These are phyloP conservation scores for Termitomyces heimii DNA, from an alignment of 768 basidiomycete species.

Conservation along the genomic window DNA sequence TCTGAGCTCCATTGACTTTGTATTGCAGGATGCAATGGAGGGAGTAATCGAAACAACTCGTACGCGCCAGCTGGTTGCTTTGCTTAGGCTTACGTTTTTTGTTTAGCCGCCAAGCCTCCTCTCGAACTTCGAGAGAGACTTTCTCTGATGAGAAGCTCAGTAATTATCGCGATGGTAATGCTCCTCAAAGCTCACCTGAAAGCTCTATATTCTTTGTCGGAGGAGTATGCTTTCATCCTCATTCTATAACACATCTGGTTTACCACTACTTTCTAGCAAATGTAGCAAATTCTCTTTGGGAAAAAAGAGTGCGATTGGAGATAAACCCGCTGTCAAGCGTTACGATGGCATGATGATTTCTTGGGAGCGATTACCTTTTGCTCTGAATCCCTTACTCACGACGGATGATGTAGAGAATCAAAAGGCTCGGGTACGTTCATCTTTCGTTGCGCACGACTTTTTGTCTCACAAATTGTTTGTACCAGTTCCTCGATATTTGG, in stretches of 20 bases:
- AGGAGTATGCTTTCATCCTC: constrained; percentile 60
- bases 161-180: constrained; percentile 81
- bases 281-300: constrained; percentile 80
- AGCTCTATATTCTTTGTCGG: constrained; percentile 73
- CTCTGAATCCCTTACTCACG: constrained; percentile 51
- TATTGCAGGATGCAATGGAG: constrained; percentile 15
- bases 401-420: constrained; percentile 58
- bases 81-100: not conserved
- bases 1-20: not conserved
- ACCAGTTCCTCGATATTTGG: constrained; percentile 73
- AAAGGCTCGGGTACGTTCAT: constrained; percentile 50
- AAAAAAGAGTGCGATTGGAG: constrained; percentile 88
- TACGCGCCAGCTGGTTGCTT: not conserved
- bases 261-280: constrained; percentile 51
- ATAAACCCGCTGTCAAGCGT: constrained; percentile 67
- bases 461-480: not conserved
- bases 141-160: constrained; percentile 55
- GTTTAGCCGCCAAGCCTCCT: constrained; percentile 1
- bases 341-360: constrained; percentile 55
- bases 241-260: not conserved
- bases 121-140: constrained; percentile 15
- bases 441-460: not conserved
- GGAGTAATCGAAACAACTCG: constrained; percentile 8
- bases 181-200: constrained; percentile 86
- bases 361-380: constrained; percentile 74